Base-by-base conservation (phyloP, 345 rosid genomes). In the Bruguiera parviflora region DNA sequence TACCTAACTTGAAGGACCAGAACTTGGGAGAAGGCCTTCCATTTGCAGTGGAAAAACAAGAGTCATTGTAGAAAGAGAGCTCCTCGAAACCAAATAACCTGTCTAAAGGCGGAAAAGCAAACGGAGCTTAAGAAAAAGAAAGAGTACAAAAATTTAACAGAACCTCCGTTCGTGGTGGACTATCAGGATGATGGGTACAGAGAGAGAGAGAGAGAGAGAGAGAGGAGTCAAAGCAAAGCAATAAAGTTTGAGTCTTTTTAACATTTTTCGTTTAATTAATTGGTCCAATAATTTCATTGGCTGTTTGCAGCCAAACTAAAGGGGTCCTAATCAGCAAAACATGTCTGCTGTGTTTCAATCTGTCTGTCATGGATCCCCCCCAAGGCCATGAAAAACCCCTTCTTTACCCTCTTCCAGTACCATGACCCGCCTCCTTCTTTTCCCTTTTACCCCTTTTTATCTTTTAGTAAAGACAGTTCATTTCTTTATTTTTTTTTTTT, bases 1-100 rank as follows among this genome's bases (percentile, higher is more conserved):
- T 73, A 82, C 86, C 78, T 55, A 70, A 58, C 53, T 74, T 67
- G 78, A 75, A 46, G 69, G 74, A 71, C 78, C 65, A 82, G 62
- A 65, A 73, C 25, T 15, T 11, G 43, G n/a, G 24, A 19, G 31
- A 53, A 52, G 59, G 52, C 21, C 53, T 46, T 29, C 59, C 57
- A 51, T 75, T 53, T 64, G 66, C 68, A 60, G 74, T 10, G 70
- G 58, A 60, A 58, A 64, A 43, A 21, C 31, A 51, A 65, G 56
- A 62, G 24, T 11, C 66, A 70, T 58, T 8, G 73, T 60, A 25
- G 72, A 71, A 64, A 53, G 60, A 52, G 71, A 70, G 67, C 60
- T 65, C 71, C 63, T 16, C 55, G 32, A 53, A 35, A 31, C 61
- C 32, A 18, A 58, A 43, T 37, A 11, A 60, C 58, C 39, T 64